Evolutionary conservation across 2,329 filamentous ascomycete species (phyloP).

Genomic region (Ophiostoma tasmaniense): DNA sequence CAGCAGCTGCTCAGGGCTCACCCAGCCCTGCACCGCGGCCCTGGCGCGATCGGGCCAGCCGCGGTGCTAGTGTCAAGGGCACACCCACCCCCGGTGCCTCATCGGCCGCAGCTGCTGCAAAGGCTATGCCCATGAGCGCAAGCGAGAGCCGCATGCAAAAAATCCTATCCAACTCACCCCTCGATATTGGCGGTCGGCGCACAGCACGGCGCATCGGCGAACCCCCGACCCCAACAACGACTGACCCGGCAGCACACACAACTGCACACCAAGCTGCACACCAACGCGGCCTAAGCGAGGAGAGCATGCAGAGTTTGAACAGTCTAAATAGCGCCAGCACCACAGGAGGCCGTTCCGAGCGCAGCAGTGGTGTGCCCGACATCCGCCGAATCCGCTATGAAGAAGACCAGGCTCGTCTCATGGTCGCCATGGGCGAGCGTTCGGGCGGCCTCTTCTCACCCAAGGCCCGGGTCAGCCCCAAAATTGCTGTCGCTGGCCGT

Average conservation of each 20-base stretch:
- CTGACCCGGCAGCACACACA: not conserved
- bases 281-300: slow-evolving; percentile 12
- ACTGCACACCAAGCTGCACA: not conserved
- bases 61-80: slow-evolving; percentile 1
- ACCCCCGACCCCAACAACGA: not conserved
- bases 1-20: slow-evolving; percentile 29
- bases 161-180: slow-evolving; percentile 22
- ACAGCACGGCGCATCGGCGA: slow-evolving; percentile 20
- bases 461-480: slow-evolving; percentile 28
- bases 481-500: slow-evolving; percentile 31
- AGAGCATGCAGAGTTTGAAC: not conserved
- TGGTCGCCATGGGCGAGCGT: slow-evolving; percentile 24
- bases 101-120: not conserved
- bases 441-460: slow-evolving; percentile 28
- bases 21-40: slow-evolving; percentile 44
- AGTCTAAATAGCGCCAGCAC: not conserved
- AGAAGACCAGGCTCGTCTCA: slow-evolving; percentile 23
- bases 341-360: not conserved
- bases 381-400: slow-evolving; percentile 24
- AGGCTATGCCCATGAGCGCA: slow-evolving; percentile 8
- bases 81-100: slow-evolving; percentile 18
- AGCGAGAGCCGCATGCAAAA: slow-evolving; percentile 22
- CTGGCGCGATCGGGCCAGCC: slow-evolving; percentile 32
- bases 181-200: slow-evolving; percentile 22
- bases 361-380: slow-evolving; percentile 21